phyloP scores from a whole-genome alignment of 2,329 filamentous ascomycete genomes.

The Penicillium griseofulvum region DNA sequence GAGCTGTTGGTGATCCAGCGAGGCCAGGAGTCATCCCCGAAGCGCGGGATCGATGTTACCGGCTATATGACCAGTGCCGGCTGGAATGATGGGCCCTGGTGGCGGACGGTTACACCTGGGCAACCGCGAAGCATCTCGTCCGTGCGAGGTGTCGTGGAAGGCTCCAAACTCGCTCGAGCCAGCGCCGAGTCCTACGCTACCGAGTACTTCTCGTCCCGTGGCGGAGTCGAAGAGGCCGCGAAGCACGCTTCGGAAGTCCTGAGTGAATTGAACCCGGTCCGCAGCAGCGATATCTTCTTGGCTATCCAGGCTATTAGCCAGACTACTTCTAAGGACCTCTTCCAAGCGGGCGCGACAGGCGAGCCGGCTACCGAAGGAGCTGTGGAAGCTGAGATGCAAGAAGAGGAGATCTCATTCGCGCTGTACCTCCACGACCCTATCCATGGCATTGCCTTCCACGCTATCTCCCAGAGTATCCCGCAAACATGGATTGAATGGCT shows the following conservation, averaged over 20 bases:
- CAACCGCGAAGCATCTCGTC: slow-evolving; percentile 72
- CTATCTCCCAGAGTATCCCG: slow-evolving; percentile 79
- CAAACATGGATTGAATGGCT: slow-evolving; percentile 88
- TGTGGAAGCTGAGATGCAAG: slow-evolving; percentile 36
- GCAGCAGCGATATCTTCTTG: slow-evolving; percentile 91
- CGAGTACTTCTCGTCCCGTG: slow-evolving; percentile 77
- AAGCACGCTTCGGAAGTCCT: slow-evolving; percentile 74
- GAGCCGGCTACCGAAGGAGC: slow-evolving; percentile 34
- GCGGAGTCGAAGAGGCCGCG: slow-evolving; percentile 77
- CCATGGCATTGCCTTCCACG: slow-evolving; percentile 82
- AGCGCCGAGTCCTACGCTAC: slow-evolving; percentile 82
- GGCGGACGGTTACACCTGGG: slow-evolving; percentile 62
- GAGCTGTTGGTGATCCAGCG: slow-evolving; percentile 92
- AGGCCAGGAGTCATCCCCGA: slow-evolving; percentile 76
- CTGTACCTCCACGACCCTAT: slow-evolving; percentile 82
- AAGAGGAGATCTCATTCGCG: slow-evolving; percentile 70
- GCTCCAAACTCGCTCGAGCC: slow-evolving; percentile 85
- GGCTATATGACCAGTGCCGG: slow-evolving; percentile 46
- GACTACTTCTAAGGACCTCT: slow-evolving; percentile 64
- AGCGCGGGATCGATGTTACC: slow-evolving; percentile 54
- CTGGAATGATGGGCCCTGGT: slow-evolving; percentile 97
- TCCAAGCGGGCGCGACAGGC: slow-evolving; percentile 56
- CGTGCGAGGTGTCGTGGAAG: slow-evolving; percentile 77
- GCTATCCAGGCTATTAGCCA: slow-evolving; percentile 84
- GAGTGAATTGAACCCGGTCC: slow-evolving; percentile 81